These are phyloP conservation scores for Sordariomycetes sp. DNA, from an alignment of 2,329 filamentous ascomycete species.

Conservation along the genomic window DNA sequence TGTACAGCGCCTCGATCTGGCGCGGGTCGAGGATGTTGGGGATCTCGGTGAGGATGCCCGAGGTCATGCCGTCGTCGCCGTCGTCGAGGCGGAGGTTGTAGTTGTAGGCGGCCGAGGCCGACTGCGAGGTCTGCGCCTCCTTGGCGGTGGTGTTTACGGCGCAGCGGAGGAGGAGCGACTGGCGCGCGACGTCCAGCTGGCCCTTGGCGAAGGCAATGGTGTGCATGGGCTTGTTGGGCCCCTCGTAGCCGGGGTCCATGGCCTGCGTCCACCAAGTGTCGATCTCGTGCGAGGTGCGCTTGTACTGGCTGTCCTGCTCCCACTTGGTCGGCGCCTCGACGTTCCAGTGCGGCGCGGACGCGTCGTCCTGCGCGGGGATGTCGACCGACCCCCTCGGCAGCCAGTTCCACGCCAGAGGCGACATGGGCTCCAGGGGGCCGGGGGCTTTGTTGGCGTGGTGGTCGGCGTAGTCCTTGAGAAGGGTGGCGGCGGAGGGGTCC, in stretches of 20 bases:
- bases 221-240: conserved; percentile 42
- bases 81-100: conserved; percentile 39
- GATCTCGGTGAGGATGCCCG: conserved; percentile 83
- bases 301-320: conserved; percentile 47
- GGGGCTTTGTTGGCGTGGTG: conserved; percentile 36
- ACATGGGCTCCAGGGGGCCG: conserved; percentile 36
- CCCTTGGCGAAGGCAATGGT: conserved; percentile 49
- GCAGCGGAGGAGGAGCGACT: conserved; percentile 7
- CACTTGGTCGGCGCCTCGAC: conserved; percentile 44
- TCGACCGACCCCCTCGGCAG: conserved; percentile 27
- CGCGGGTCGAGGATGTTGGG: conserved; percentile 89
- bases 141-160: conserved; percentile 1
- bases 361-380: conserved; percentile 25
- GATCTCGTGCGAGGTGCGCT: conserved; percentile 52
- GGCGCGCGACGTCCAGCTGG: conserved; percentile 36
- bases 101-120: background rate
- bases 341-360: conserved; percentile 37
- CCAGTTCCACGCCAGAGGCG: conserved; percentile 46
- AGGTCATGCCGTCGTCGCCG: conserved; percentile 62
- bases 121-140: conserved; percentile 27
- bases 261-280: conserved; percentile 55
- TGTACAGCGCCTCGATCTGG: conserved; percentile 90
- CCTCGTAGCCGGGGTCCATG: conserved; percentile 48
- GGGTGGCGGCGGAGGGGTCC: conserved; percentile 41
- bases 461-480: conserved; percentile 44